Evolutionary conservation across 805 yeast genomes (phyloP).

Genomic region (Kodamaea neixiangensis): DNA sequence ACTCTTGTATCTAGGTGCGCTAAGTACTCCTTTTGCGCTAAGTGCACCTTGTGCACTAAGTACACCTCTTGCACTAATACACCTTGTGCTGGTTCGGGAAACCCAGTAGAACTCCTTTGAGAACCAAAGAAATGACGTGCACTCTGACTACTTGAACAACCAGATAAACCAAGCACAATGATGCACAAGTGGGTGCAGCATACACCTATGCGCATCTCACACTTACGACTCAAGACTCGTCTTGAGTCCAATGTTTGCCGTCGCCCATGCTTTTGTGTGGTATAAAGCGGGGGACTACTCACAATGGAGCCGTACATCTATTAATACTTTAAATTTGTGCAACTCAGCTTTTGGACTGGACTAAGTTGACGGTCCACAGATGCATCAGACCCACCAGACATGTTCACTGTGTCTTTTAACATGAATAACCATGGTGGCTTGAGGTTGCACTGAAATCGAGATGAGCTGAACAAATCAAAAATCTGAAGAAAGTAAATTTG

Average conservation of each 20-base stretch:
- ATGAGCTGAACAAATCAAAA: neutral
- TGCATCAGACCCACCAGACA: neutral
- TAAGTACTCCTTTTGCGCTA: too few relatives aligned
- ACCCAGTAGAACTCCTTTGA: too few relatives aligned
- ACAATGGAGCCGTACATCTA: constrained; percentile 3
- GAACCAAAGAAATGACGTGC: too few relatives aligned
- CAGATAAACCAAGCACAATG: too few relatives aligned
- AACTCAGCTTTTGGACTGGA: neutral
- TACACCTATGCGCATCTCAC: too few relatives aligned
- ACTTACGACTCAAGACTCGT: too few relatives aligned
- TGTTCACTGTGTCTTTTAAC: neutral
- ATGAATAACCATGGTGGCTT: neutral
- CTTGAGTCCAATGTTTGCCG: constrained; percentile 2
- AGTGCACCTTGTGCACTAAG: too few relatives aligned
- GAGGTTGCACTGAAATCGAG: neutral
- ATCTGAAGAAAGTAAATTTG: neutral
- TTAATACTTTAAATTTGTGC: neutral
- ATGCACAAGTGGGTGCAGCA: too few relatives aligned
- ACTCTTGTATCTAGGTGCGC: too few relatives aligned
- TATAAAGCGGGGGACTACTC: neutral
- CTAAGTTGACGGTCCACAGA: neutral
- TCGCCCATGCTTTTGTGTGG: neutral
- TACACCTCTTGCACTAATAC: too few relatives aligned
- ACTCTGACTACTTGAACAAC: too few relatives aligned
- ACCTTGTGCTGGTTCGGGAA: too few relatives aligned